Evolutionary conservation across 2,329 filamentous ascomycete genomes (phyloP).

Genomic region (Cytospora schulzeri): DNA sequence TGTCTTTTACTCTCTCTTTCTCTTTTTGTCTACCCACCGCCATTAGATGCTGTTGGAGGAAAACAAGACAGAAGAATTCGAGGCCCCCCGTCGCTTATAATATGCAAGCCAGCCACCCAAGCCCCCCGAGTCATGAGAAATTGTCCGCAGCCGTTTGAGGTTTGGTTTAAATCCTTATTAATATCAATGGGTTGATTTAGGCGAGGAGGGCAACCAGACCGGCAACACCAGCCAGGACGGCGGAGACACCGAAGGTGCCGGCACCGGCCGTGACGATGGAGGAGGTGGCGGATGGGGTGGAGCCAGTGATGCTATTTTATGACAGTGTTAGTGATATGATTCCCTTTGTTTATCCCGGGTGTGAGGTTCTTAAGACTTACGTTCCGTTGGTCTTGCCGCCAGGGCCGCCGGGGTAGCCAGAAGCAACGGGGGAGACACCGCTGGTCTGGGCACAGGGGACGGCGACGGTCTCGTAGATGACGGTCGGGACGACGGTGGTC

Average conservation of each 20-base stretch:
- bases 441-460: conserved; percentile 44
- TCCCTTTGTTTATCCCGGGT: neutral
- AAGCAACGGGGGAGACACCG: neutral
- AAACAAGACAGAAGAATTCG: neutral
- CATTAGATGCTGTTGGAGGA: neutral
- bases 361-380: conserved; percentile 33
- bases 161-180: neutral
- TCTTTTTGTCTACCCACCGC: too few relatives aligned
- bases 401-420: conserved; percentile 32
- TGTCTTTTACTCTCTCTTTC: neutral
- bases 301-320: conserved; percentile 35
- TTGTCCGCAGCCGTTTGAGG: conserved; percentile 39
- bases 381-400: conserved; percentile 35
- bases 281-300: conserved; percentile 36
- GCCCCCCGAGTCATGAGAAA: conserved; percentile 36
- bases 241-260: conserved; percentile 54
- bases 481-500: conserved; percentile 58
- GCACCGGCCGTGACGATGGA: conserved; percentile 53
- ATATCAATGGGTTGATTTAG: conserved; percentile 41
- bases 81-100: neutral
- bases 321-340: conserved; percentile 27
- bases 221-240: conserved; percentile 56
- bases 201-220: conserved; percentile 57
- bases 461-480: conserved; percentile 53
- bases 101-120: conserved; percentile 27